Evolutionary conservation across 208 protist species (phyloP).

Genomic region (Acanthamoeba quina): DNA sequence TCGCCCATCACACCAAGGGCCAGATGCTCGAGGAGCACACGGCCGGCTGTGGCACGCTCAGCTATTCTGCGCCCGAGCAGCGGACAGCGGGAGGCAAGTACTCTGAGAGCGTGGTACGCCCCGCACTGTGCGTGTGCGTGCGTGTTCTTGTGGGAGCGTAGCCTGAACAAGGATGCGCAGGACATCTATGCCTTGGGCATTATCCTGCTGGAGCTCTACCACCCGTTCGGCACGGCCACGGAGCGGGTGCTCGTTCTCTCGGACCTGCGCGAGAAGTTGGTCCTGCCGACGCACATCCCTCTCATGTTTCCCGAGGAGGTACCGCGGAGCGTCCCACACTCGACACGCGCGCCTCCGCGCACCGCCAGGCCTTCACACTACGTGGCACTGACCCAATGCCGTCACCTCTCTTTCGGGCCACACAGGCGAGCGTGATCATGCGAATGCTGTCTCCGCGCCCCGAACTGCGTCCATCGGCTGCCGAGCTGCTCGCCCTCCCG

Average conservation of each 20-base stretch:
- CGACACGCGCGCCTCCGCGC: not conserved
- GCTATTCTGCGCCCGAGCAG: slow-evolving; percentile 44
- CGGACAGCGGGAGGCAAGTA: slow-evolving; percentile 11
- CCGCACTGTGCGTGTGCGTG: not conserved
- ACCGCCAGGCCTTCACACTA: no score
- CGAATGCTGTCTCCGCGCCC: slow-evolving; percentile 1
- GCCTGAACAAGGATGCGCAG: slow-evolving; percentile 32
- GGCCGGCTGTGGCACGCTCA: slow-evolving; percentile 9
- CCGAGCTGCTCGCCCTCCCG: not conserved
- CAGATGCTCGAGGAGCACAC: not conserved
- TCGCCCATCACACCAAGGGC: not conserved
- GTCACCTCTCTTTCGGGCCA: not conserved
- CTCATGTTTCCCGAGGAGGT: not conserved
- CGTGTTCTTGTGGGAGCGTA: not conserved
- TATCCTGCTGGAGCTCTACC: slow-evolving; percentile 83
- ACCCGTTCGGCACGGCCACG: slow-evolving; percentile 76
- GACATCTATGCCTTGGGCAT: slow-evolving; percentile 85
- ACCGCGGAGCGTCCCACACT: not conserved
- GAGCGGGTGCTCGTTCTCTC: slow-evolving; percentile 74
- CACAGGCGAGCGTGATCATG: slow-evolving; percentile 7
- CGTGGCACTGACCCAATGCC: no score
- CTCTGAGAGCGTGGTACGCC: not conserved
- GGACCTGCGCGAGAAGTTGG: slow-evolving; percentile 59
- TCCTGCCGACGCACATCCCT: slow-evolving; percentile 41
- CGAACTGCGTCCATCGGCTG: not conserved